A percentile compares a stretch with the other conserved stretches of the same genome.
Conservation (phyloP, 768 basidiomycete genomes). For the Boletellus ananas region DNA sequence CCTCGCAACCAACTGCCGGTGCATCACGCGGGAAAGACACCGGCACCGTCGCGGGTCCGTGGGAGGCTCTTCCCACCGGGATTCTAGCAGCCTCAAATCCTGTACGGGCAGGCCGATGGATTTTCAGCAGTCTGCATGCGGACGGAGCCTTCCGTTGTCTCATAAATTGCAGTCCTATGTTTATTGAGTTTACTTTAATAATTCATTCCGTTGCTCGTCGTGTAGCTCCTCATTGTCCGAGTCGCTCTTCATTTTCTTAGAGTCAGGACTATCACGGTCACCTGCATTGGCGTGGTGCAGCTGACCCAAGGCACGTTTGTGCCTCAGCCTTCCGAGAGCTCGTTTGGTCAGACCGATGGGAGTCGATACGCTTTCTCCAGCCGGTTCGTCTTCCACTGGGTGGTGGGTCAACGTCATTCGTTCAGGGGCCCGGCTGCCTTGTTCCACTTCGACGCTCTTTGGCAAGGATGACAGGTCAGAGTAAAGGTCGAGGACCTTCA, state of each 20-base stretch:
- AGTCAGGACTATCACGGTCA: slow-evolving; percentile 1
- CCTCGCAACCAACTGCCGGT: too few relatives aligned
- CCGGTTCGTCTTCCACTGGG: slow-evolving; percentile 10
- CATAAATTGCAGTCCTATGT: background rate
- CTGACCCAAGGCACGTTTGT: slow-evolving; percentile 42
- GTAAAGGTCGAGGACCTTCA: slow-evolving; percentile 60
- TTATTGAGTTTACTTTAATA: background rate
- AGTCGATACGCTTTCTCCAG: slow-evolving; percentile 2
- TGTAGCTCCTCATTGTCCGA: slow-evolving; percentile 4
- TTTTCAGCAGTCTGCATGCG: too few relatives aligned
- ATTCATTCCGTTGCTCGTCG: background rate
- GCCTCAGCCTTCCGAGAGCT: slow-evolving; percentile 47
- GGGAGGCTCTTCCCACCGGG: too few relatives aligned
- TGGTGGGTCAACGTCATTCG: slow-evolving; percentile 11
- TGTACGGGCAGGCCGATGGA: too few relatives aligned
- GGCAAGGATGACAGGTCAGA: slow-evolving; percentile 53
- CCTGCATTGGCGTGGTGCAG: slow-evolving; percentile 14
- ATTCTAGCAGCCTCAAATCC: too few relatives aligned
- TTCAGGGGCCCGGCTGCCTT: slow-evolving; percentile 38
- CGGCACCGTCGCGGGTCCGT: too few relatives aligned
- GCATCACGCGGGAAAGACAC: too few relatives aligned
- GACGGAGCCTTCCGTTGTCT: too few relatives aligned
- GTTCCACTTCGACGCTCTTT: slow-evolving; percentile 49
- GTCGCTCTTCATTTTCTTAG: slow-evolving; percentile 20
- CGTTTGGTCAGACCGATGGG: slow-evolving; percentile 37